phyloP scores from a whole-genome alignment of 2,329 filamentous ascomycete genomes.

The Hyphodiscus sp. region DNA sequence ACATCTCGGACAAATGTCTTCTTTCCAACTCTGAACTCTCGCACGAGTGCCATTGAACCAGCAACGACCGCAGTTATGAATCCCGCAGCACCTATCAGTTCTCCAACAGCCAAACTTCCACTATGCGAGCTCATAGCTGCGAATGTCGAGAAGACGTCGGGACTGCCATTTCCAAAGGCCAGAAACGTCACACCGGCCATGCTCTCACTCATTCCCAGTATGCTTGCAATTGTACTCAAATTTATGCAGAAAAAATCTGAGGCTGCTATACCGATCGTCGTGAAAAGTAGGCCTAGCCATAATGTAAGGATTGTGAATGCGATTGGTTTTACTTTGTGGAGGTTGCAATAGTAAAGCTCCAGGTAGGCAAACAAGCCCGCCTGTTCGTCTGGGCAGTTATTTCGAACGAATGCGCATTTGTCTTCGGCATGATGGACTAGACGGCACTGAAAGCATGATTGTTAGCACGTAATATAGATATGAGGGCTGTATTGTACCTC shows the following conservation, averaged over 20 bases:
- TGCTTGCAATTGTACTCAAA: slow-evolving; percentile 81
- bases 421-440: slow-evolving; percentile 71
- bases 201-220: slow-evolving; percentile 91
- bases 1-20: slow-evolving; percentile 90
- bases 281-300: slow-evolving; percentile 89
- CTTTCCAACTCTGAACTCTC: slow-evolving; percentile 84
- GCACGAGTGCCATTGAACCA: slow-evolving; percentile 94
- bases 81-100: slow-evolving; percentile 87
- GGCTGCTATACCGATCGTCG: slow-evolving; percentile 93
- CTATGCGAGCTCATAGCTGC: slow-evolving; percentile 96
- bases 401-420: slow-evolving; percentile 78
- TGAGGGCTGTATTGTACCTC: slow-evolving; percentile 21
- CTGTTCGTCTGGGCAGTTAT: slow-evolving; percentile 82
- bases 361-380: slow-evolving; percentile 87
- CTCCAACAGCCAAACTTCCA: slow-evolving; percentile 91
- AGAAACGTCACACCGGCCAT: slow-evolving; percentile 94
- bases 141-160: slow-evolving; percentile 97
- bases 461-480: slow-evolving; percentile 1
- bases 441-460: slow-evolving; percentile 53
- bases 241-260: slow-evolving; percentile 99
- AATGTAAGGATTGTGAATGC: slow-evolving; percentile 72
- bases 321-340: slow-evolving; percentile 61
- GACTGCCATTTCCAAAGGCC: slow-evolving; percentile 95
- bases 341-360: slow-evolving; percentile 79
- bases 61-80: slow-evolving; percentile 97